Percentiles rank a stretch among this genome's conserved stretches.
Evolutionary conservation across 257 asterid species (phyloP).

Genomic region (Fraxinus americana): DNA sequence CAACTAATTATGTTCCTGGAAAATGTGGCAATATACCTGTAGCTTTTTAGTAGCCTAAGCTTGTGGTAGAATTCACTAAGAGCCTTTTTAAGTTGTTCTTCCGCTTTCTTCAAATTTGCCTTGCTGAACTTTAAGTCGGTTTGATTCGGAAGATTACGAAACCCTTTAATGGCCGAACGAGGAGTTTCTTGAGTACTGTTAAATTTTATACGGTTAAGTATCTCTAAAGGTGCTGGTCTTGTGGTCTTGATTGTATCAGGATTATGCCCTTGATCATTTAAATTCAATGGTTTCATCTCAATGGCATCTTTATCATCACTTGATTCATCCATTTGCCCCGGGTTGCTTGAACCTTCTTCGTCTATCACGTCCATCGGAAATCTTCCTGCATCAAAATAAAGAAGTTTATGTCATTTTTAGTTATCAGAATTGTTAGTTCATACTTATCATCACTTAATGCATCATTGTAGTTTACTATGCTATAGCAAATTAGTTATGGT

Average conservation of each 20-base stretch:
- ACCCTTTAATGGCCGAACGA: slow-evolving; percentile 43
- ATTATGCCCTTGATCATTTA: slow-evolving; percentile 18
- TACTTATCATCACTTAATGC: too few relatives aligned
- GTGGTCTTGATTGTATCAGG: neutral
- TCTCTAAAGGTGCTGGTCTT: slow-evolving; percentile 38
- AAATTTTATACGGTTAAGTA: slow-evolving; percentile 44
- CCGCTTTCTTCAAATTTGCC: slow-evolving; percentile 48
- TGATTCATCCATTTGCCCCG: slow-evolving; percentile 12
- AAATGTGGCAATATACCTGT: slow-evolving; percentile 31
- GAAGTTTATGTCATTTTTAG: neutral
- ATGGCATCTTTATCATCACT: slow-evolving; percentile 12
- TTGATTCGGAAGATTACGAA: slow-evolving; percentile 38
- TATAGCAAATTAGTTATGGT: too few relatives aligned
- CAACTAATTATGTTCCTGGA: too few relatives aligned
- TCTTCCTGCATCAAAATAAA: slow-evolving; percentile 31
- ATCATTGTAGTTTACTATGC: too few relatives aligned
- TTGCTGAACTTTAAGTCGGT: slow-evolving; percentile 44
- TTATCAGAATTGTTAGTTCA: too few relatives aligned
- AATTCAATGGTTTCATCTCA: slow-evolving; percentile 23
- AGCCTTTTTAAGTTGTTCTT: slow-evolving; percentile 46
- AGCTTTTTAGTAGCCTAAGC: slow-evolving; percentile 53
- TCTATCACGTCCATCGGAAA: slow-evolving; percentile 38
- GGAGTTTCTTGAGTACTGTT: slow-evolving; percentile 41
- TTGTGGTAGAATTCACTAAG: slow-evolving; percentile 50
- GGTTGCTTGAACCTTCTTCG: slow-evolving; percentile 30